These are phyloP conservation scores for Ceratobasidium sp. DNA, from an alignment of 1,284 basidiomycete genomes.

Conservation along the genomic window DNA sequence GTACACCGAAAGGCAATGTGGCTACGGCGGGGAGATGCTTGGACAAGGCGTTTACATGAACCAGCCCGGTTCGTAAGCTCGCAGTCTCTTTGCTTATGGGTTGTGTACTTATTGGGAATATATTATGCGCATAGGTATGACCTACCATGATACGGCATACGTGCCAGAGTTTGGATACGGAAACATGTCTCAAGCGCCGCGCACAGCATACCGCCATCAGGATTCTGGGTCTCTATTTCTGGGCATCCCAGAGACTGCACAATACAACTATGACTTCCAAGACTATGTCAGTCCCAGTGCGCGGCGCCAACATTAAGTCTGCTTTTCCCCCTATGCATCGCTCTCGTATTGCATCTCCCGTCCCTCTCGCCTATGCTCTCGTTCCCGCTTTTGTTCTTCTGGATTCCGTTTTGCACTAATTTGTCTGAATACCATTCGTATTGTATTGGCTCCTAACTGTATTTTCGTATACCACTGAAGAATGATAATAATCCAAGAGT, in stretches of 20 bases:
- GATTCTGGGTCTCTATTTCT: not conserved
- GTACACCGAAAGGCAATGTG: conserved; percentile 4
- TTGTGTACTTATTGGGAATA: conserved; percentile 22
- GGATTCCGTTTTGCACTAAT: too few relatives aligned
- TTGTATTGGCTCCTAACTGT: conserved; percentile 1
- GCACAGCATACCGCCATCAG: conserved; percentile 1
- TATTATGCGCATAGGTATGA: conserved; percentile 1
- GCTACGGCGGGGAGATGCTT: not conserved
- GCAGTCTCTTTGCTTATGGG: not conserved
- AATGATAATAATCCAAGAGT: conserved; percentile 4
- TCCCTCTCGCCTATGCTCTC: not conserved
- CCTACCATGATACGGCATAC: conserved; percentile 1
- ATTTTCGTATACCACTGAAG: conserved; percentile 33
- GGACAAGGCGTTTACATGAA: not conserved
- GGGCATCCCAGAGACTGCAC: not conserved
- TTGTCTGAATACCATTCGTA: not conserved
- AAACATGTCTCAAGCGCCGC: not conserved
- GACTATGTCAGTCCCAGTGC: conserved; percentile 17
- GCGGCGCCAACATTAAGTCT: conserved; percentile 9
- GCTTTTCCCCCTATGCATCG: conserved; percentile 1
- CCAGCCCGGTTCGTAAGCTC: conserved; percentile 28
- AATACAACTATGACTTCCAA: not conserved
- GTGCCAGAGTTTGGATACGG: not conserved
- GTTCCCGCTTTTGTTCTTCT: too few relatives aligned
- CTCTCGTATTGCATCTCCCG: not conserved